phyloP scores from a whole-genome alignment of 2,329 filamentous ascomycete genomes.

The Fusarium humuli region DNA sequence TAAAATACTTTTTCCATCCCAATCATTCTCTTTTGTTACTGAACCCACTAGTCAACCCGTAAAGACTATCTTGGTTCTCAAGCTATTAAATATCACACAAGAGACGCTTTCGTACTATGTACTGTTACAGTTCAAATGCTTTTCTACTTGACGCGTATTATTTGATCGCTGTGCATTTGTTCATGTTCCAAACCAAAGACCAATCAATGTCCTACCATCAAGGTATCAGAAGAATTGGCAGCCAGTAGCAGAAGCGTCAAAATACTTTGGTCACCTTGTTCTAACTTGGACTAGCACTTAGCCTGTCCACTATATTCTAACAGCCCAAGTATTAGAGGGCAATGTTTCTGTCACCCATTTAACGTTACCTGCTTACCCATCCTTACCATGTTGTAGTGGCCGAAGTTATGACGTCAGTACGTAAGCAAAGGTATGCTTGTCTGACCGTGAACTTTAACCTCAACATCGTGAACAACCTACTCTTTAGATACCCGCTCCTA shows the following conservation, averaged over 20 bases:
- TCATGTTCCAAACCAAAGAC: too few relatives aligned
- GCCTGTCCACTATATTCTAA: background rate
- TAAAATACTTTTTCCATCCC: rapidly evolving
- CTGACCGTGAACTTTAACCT: background rate
- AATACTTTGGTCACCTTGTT: too few relatives aligned
- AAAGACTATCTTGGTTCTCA: too few relatives aligned
- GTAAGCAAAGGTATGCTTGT: background rate
- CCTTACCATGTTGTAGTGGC: too few relatives aligned
- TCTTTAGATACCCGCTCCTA: background rate
- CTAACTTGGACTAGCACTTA: background rate
- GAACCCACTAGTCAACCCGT: rapidly evolving
- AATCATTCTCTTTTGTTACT: background rate
- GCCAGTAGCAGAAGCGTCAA: too few relatives aligned
- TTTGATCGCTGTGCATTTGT: too few relatives aligned
- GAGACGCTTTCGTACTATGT: background rate
- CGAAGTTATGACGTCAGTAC: background rate
- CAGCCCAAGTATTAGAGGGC: background rate
- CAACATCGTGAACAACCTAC: background rate
- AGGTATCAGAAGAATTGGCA: too few relatives aligned
- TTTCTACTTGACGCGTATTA: background rate
- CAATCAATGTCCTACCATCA: too few relatives aligned
- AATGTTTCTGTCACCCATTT: background rate
- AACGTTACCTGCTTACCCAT: background rate
- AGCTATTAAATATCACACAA: rapidly evolving
- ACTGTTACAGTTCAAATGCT: too few relatives aligned